Evolutionary conservation across 352 stramenopile species (phyloP), one percentile per base, ranked within the genome.

Genomic region (Phytopythium helicoides): DNA sequence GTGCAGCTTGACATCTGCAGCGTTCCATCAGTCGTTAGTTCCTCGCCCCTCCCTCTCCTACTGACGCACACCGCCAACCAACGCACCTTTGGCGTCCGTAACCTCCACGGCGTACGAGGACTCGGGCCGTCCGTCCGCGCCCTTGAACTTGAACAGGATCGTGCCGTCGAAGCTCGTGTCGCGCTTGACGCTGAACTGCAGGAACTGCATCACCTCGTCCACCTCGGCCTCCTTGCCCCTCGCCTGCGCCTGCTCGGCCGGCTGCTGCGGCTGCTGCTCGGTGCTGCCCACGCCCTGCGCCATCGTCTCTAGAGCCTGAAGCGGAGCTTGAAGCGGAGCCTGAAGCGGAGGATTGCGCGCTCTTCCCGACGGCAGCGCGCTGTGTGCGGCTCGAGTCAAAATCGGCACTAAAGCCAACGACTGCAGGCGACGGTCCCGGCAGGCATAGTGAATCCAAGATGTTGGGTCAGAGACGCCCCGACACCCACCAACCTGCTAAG

Each of bases 181-280:
- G 5, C 61, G 47, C 73, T 95, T 93, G 56, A 95, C 71, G 40
- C 81, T 92, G 52, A 89, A 95, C 48, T 75, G 72, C 56, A 95
- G 62, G 54, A 92, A 95, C 42, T 89, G 73, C 85, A 95, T 95
- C 25, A 95, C 75, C 37, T 95, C 85, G 51, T 90, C 85, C 52
- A 95, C 90, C 66, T 94, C 80, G 28, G 72, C 66, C 47, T 90
- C 81, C 47, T 74, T 74, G 47, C 65, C 52, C 6, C 53, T 52
- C 21, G 53, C 47, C 18, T 22, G 16, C 12, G 28, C 46, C 40
- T 23, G 12, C 28, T 25, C 34, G 14, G 46, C 4, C 2, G 18
- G 10, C 18, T 22, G 3, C 8, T 3, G 18, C 2, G n/a, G 18
- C n/a, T 3, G 14, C 16, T 38, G 4, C 8, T 6, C 8, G 21